These are phyloP conservation scores for Puya raimondii DNA, from an alignment of 176 grass and related monocot genomes.

Conservation along the genomic window DNA sequence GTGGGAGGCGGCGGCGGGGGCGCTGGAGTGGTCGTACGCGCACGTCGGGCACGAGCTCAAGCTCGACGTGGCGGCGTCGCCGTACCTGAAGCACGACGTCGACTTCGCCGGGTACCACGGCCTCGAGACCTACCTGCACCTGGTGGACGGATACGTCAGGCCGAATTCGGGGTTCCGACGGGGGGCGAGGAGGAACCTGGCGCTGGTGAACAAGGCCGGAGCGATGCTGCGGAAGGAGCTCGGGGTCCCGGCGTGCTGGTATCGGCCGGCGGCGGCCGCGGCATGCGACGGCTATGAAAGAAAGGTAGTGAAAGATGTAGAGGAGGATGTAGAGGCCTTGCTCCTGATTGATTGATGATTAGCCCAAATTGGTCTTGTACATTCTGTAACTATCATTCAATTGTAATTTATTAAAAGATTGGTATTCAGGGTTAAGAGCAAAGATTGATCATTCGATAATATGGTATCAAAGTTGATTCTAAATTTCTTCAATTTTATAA, in stretches of 20 bases:
- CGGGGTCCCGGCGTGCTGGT: slow-evolving; percentile 28
- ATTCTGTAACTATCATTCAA: too few species aligned
- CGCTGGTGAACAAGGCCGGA: slow-evolving; percentile 32
- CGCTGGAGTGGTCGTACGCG: slow-evolving; percentile 24
- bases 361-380: too few species aligned
- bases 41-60: slow-evolving; percentile 25
- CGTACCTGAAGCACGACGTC: slow-evolving; percentile 16
- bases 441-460: too few species aligned
- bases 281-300: too few species aligned
- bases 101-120: slow-evolving; percentile 32
- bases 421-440: too few species aligned
- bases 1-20: slow-evolving; percentile 28
- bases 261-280: slow-evolving; percentile 4
- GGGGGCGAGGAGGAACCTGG: slow-evolving; percentile 24
- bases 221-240: slow-evolving; percentile 35
- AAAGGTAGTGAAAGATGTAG: too few species aligned
- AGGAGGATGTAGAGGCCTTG: too few species aligned
- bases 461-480: too few species aligned
- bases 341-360: too few species aligned
- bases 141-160: slow-evolving; percentile 30
- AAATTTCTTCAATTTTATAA: too few species aligned
- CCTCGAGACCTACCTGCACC: slow-evolving; percentile 37
- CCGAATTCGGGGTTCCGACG: slow-evolving; percentile 7
- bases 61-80: slow-evolving; percentile 27
- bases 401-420: too few species aligned